Evolutionary conservation across 768 basidiomycete genomes (phyloP).

Genomic region (Hydnomerulius pinastri): DNA sequence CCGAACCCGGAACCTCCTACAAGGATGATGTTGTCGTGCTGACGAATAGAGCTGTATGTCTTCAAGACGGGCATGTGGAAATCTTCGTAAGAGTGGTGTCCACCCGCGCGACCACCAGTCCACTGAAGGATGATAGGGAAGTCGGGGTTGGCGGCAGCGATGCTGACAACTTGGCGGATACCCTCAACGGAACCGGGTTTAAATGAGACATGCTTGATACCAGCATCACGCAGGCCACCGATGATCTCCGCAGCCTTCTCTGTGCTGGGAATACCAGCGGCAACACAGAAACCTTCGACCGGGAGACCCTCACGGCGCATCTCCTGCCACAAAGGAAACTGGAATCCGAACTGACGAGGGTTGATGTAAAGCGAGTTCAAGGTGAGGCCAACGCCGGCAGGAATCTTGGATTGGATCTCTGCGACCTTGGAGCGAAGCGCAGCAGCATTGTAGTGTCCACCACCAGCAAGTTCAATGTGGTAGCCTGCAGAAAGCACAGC

Average conservation of each 20-base stretch:
- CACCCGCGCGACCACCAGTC: constrained; percentile 99
- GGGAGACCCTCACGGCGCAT: constrained; percentile 95
- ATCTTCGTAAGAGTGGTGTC: constrained; percentile 98
- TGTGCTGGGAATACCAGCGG: constrained; percentile 93
- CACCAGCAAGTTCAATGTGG: constrained; percentile 96
- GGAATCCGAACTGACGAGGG: constrained; percentile 95
- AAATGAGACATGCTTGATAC: constrained; percentile 96
- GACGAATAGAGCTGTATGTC: constrained; percentile 89
- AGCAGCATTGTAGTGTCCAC: constrained; percentile 92
- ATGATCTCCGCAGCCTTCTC: constrained; percentile 99
- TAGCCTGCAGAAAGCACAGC: constrained; percentile 92
- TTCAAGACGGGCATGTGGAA: constrained; percentile 94
- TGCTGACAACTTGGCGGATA: constrained; percentile 95
- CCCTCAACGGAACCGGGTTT: constrained; percentile 99
- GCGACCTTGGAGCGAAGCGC: constrained; percentile 88
- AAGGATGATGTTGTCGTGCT: constrained; percentile 84
- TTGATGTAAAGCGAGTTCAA: constrained; percentile 98
- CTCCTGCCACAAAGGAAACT: constrained; percentile 97
- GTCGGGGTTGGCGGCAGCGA: constrained; percentile 90
- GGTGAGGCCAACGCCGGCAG: constrained; percentile 88
- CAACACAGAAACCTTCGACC: constrained; percentile 98
- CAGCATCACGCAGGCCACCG: constrained; percentile 71
- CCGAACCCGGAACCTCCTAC: constrained; percentile 97
- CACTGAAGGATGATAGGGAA: constrained; percentile 98
- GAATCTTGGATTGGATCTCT: constrained; percentile 87